These are phyloP conservation scores for Saururus chinensis DNA, from an alignment of 164 flowering plant species.

Conservation along the genomic window DNA sequence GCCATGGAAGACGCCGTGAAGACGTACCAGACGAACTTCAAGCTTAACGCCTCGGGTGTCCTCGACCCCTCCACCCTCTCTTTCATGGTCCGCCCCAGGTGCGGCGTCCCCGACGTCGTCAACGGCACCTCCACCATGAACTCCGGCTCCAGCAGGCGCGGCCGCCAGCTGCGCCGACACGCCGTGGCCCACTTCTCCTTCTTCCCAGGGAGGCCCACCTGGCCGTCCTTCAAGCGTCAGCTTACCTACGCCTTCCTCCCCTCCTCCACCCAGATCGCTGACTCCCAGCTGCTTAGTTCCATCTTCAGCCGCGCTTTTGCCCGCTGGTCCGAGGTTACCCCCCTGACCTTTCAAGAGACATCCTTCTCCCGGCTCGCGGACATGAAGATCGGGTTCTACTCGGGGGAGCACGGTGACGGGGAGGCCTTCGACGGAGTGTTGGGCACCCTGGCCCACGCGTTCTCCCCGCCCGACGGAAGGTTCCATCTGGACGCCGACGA, in stretches of 20 bases:
- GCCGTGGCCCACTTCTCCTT: constrained; percentile 34
- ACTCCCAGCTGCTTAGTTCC: constrained; percentile 10
- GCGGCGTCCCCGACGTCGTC: constrained; percentile 44
- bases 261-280: constrained; percentile 12
- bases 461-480: constrained; percentile 55
- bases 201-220: constrained; percentile 42
- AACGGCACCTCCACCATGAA: constrained; percentile 15
- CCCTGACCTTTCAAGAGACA: constrained; percentile 37
- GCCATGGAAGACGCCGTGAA: constrained; percentile 34
- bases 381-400: constrained; percentile 41
- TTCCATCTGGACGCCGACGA: constrained; percentile 61
- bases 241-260: constrained; percentile 51
- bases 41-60: constrained; percentile 38
- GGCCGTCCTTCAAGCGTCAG: constrained; percentile 22
- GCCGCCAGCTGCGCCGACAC: constrained; percentile 1
- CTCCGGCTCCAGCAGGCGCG: not conserved
- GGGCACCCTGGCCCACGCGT: constrained; percentile 66
- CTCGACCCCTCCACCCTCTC: constrained; percentile 43
- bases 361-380: constrained; percentile 30
- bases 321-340: constrained; percentile 54
- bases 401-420: constrained; percentile 70
- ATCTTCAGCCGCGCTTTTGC: constrained; percentile 41
- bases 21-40: constrained; percentile 34
- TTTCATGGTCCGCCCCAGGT: constrained; percentile 37
- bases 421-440: constrained; percentile 61